phyloP scores from a whole-genome alignment of 192 early-diverging fungal genomes.

The Coemansia pectinata region DNA sequence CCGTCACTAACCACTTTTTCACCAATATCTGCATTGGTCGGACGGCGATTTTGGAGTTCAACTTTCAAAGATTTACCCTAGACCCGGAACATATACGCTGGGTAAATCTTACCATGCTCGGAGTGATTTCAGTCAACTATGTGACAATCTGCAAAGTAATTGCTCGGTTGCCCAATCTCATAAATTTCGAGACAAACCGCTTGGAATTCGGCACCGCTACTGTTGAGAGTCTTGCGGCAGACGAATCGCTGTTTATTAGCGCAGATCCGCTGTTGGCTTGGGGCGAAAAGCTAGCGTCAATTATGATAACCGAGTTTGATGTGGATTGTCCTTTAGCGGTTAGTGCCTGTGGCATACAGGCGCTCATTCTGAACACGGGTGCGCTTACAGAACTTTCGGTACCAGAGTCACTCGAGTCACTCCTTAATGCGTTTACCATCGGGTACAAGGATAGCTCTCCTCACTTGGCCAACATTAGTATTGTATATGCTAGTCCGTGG shows the following conservation, averaged over 20 bases:
- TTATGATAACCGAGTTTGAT: neutral
- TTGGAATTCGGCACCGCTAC: neutral
- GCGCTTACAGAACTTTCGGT: neutral
- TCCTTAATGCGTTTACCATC: neutral
- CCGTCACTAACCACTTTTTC: neutral
- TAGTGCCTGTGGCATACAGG: neutral
- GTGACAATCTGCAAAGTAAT: neutral
- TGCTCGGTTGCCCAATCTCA: neutral
- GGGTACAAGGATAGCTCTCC: neutral
- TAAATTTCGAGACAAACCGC: neutral
- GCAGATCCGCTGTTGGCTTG: neutral
- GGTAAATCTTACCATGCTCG: neutral
- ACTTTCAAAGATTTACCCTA: neutral
- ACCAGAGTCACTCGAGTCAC: neutral
- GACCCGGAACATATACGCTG: neutral
- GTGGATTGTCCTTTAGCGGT: neutral
- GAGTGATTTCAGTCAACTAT: neutral
- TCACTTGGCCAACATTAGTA: neutral
- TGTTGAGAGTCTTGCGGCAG: neutral
- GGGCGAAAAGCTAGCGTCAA: neutral
- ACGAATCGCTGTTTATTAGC: neutral
- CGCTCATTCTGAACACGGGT: neutral
- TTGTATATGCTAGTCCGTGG: too few relatives aligned
- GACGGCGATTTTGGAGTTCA: neutral
- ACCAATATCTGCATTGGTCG: neutral